Conservation (phyloP, 345 rosid species). For the Rhodamnia argentea region DNA sequence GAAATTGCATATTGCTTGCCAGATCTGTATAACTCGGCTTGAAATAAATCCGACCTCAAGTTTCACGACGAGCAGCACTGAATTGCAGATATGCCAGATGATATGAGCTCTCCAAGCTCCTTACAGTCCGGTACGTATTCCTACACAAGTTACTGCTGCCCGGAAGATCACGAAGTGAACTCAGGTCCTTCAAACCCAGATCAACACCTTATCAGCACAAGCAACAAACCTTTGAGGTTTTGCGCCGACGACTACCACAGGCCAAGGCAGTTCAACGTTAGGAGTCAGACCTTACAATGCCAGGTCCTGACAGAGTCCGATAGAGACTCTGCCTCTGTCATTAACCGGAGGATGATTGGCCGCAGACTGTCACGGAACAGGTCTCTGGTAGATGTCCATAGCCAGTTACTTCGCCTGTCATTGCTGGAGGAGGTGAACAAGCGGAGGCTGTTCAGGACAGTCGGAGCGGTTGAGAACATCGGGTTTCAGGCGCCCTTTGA, state of each 20-base stretch:
- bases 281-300: neutral
- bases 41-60: neutral
- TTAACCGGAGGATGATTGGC: conserved; percentile 6
- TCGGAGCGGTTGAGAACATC: conserved; percentile 59
- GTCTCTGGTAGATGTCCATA: conserved; percentile 57
- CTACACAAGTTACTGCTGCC: conserved; percentile 14
- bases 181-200: conserved; percentile 7
- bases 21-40: neutral
- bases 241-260: conserved; percentile 2
- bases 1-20: neutral
- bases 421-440: conserved; percentile 52
- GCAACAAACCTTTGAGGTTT: conserved; percentile 19
- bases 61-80: neutral
- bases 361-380: conserved; percentile 44
- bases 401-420: conserved; percentile 47
- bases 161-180: conserved; percentile 22
- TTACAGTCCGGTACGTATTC: conserved; percentile 30
- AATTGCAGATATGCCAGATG: conserved; percentile 8
- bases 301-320: neutral
- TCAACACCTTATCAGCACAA: conserved; percentile 2
- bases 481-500: conserved; percentile 56
- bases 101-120: conserved; percentile 30
- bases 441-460: conserved; percentile 54
- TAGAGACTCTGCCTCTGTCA: neutral
- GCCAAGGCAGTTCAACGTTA: neutral